phyloP scores from a whole-genome alignment of 2,329 filamentous ascomycete species.

The Paramyrothecium sp. region DNA sequence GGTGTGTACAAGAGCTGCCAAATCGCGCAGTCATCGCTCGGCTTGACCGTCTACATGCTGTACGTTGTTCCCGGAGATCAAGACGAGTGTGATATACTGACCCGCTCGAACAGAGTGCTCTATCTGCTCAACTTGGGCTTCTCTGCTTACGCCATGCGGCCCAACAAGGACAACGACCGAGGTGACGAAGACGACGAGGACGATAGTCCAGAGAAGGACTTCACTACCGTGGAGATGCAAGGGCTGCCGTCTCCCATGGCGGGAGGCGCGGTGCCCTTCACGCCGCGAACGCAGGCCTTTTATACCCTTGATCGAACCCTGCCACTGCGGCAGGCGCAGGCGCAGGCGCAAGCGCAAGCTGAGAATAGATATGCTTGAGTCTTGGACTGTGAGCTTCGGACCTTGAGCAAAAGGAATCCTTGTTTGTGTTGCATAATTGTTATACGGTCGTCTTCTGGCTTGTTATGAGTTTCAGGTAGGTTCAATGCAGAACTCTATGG shows the following conservation, averaged over 20 bases:
- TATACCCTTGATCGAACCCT: conserved; percentile 59
- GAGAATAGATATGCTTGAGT: background rate
- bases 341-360: conserved; percentile 10
- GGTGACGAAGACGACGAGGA: conserved; percentile 39
- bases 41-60: conserved; percentile 65
- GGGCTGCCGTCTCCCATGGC: conserved; percentile 38
- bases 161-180: conserved; percentile 53
- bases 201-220: conserved; percentile 38
- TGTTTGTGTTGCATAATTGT: background rate
- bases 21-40: conserved; percentile 68
- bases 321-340: conserved; percentile 42
- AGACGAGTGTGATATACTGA: background rate
- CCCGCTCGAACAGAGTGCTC: conserved; percentile 45
- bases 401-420: background rate
- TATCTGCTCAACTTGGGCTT: conserved; percentile 60
- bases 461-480: too few species aligned
- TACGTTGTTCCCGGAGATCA: conserved; percentile 40
- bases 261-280: conserved; percentile 46
- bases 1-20: conserved; percentile 58
- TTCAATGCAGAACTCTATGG: too few species aligned
- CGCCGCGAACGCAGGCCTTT: conserved; percentile 67
- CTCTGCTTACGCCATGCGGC: conserved; percentile 56
- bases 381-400: background rate
- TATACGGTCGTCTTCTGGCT: background rate
- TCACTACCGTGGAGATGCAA: conserved; percentile 58